Evolutionary conservation across 2,329 filamentous ascomycete genomes (phyloP).

Genomic region (Diaporthe sp.): DNA sequence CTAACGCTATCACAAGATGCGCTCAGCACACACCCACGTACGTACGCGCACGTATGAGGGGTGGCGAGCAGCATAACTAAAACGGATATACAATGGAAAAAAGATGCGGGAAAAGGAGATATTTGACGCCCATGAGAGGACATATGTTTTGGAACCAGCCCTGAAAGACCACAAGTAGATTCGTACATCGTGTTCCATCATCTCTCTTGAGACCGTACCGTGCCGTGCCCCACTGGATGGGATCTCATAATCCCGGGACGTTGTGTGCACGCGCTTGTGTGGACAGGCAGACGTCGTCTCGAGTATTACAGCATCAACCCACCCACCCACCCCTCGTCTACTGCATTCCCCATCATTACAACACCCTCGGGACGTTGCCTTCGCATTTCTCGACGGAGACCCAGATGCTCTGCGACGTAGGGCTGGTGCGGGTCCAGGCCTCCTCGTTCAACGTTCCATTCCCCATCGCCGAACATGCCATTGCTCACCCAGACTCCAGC

Average conservation of each 20-base stretch:
- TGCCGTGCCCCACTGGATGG: conserved; percentile 6
- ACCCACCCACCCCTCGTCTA: not conserved
- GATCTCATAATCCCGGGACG: conserved; percentile 13
- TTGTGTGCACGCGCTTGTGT: not conserved
- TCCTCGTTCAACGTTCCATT: not conserved
- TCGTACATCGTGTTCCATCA: conserved; percentile 14
- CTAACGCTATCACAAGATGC: conserved; percentile 23
- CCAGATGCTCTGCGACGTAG: not conserved
- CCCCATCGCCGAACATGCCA: not conserved
- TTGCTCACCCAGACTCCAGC: not conserved
- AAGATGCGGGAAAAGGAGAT: conserved; percentile 11
- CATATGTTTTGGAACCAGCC: conserved; percentile 18
- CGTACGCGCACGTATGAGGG: not conserved
- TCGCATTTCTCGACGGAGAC: conserved; percentile 10
- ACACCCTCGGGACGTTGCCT: conserved; percentile 6
- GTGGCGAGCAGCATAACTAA: conserved; percentile 16
- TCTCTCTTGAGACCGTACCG: not conserved
- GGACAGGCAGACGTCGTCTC: conserved; percentile 23
- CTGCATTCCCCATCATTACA: conserved; percentile 8
- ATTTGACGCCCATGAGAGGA: not conserved
- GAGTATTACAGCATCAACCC: conserved; percentile 25
- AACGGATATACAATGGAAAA: conserved; percentile 27
- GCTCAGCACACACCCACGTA: not conserved
- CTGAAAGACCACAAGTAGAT: conserved; percentile 23
- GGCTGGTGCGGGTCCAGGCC: not conserved